Evolutionary conservation across 805 yeast species (phyloP).

Genomic region (Kazachstania psychrophila): DNA sequence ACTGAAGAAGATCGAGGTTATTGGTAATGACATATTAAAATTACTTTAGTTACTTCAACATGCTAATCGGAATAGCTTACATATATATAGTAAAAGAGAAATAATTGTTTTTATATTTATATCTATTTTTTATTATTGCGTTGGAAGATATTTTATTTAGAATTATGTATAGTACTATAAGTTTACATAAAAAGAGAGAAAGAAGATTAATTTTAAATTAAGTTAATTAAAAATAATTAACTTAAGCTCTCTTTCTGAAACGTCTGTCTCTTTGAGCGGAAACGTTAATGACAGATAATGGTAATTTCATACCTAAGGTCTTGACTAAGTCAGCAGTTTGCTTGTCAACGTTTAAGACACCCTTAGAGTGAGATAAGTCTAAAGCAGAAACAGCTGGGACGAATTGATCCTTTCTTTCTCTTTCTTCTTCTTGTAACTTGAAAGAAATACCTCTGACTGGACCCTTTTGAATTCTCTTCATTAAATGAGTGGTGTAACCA

Average conservation of each 20-base stretch:
- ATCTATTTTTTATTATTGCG: neutral
- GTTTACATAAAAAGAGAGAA: neutral
- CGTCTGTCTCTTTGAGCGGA: conserved; percentile 89
- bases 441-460: conserved; percentile 99
- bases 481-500: conserved; percentile 99
- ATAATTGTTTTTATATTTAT: neutral
- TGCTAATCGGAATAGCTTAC: neutral
- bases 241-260: conserved; percentile 81
- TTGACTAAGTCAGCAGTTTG: conserved; percentile 94
- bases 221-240: neutral
- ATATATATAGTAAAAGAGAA: neutral
- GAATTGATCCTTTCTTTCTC: conserved; percentile 99
- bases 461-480: conserved; percentile 99
- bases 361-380: conserved; percentile 93
- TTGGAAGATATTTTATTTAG: neutral
- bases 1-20: conserved; percentile 31
- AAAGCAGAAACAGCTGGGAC: conserved; percentile 99
- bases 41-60: neutral
- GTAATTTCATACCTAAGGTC: conserved; percentile 84
- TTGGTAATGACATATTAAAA: conserved; percentile 35
- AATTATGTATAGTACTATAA: neutral
- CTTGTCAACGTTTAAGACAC: conserved; percentile 92
- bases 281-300: conserved; percentile 76
- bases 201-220: neutral
- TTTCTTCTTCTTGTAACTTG: conserved; percentile 99